Percentiles rank a stretch among this genome's conserved stretches.
These are phyloP conservation scores for Talaromyces borbonicus DNA, from an alignment of 495 filamentous ascomycete species.

Conservation along the genomic window DNA sequence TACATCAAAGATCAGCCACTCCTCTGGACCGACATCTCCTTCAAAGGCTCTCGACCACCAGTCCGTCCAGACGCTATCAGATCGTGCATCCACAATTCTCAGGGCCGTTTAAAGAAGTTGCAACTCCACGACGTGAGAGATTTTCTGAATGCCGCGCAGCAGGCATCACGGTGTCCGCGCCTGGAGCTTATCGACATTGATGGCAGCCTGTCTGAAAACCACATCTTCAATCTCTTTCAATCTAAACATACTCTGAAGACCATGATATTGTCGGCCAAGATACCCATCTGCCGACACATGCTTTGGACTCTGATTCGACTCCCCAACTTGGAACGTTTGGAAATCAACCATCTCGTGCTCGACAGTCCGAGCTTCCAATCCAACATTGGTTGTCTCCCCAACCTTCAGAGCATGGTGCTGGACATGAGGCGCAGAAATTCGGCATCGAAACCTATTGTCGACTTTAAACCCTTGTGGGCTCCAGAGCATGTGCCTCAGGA, in stretches of 20 bases:
- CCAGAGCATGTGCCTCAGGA: neutral
- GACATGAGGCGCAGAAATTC: conserved; percentile 6
- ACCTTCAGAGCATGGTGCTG: conserved; percentile 26
- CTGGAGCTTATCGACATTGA: conserved; percentile 28
- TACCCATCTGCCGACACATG: conserved; percentile 21
- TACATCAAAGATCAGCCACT: conserved; percentile 12
- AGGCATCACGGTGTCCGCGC: conserved; percentile 20
- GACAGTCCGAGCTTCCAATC: conserved; percentile 11
- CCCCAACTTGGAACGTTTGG: conserved; percentile 31
- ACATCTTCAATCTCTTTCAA: conserved; percentile 23
- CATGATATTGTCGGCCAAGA: conserved; percentile 28
- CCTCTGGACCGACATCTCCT: conserved; percentile 44
- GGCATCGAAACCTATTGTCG: neutral
- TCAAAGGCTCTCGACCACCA: conserved; percentile 30
- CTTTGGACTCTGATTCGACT: conserved; percentile 29
- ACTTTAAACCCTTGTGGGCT: conserved; percentile 1
- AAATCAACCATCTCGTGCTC: conserved; percentile 21
- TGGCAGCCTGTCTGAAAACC: conserved; percentile 12
- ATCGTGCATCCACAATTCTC: conserved; percentile 28
- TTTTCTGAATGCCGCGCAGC: conserved; percentile 17
- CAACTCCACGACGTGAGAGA: conserved; percentile 29
- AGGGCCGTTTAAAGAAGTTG: conserved; percentile 20
- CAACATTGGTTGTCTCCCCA: conserved; percentile 25
- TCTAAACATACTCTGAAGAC: conserved; percentile 28
- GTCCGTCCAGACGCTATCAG: conserved; percentile 30